Percentiles rank a stretch among this genome's conserved stretches.
Evolutionary conservation across 2,329 filamentous ascomycete genomes (phyloP).

Genomic region (Phoma sp.): DNA sequence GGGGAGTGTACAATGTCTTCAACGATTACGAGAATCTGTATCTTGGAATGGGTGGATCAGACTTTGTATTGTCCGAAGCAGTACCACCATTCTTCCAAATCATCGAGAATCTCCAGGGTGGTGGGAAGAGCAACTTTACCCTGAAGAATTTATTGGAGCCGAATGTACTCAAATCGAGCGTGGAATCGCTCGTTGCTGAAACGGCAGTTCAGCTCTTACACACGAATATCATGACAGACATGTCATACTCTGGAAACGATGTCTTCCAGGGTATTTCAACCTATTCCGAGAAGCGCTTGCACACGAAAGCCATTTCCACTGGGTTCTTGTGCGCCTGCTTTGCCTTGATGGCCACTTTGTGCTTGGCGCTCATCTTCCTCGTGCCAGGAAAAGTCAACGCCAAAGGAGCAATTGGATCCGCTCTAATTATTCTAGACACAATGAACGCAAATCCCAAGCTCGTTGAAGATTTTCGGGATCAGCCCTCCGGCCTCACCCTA

Average conservation of each 20-base stretch:
- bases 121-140: not conserved
- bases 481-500: not conserved
- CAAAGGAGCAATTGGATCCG: not conserved
- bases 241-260: not conserved
- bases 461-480: not conserved
- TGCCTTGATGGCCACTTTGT: not conserved
- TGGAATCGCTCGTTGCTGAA: not conserved
- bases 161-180: not conserved
- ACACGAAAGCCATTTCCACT: not conserved
- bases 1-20: not conserved
- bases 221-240: not conserved
- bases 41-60: conserved; percentile 2
- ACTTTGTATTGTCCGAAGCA: not conserved
- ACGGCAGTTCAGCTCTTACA: not conserved
- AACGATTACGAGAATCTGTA: not conserved
- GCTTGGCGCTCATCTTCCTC: not conserved
- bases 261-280: not conserved
- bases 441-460: not conserved
- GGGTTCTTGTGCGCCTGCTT: conserved; percentile 1
- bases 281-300: not conserved
- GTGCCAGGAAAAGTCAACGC: not conserved
- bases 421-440: not conserved
- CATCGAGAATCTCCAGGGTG: not conserved
- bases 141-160: not conserved
- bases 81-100: conserved; percentile 1